These are phyloP conservation scores for Aristolochia californica DNA, from an alignment of 164 flowering plant species.

Conservation along the genomic window DNA sequence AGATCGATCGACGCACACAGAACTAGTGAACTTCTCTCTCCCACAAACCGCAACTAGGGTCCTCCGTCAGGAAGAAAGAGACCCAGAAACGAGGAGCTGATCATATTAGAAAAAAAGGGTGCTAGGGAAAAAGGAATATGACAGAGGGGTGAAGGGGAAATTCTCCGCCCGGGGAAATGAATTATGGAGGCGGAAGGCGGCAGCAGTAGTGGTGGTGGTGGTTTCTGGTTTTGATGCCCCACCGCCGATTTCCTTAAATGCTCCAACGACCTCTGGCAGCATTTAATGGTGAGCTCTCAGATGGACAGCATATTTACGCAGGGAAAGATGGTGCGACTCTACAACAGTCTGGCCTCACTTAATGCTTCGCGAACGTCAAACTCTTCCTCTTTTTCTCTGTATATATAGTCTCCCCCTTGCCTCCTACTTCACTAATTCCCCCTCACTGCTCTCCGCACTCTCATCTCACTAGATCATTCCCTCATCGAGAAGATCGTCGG, in stretches of 20 bases:
- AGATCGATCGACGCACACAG: neutral
- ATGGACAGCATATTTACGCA: constrained; percentile 1
- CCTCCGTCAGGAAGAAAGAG: neutral
- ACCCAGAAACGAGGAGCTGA: neutral
- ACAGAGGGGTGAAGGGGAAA: neutral
- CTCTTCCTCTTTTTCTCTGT: constrained; percentile 7
- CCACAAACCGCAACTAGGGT: too few relatives aligned
- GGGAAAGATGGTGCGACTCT: constrained; percentile 9
- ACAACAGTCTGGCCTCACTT: constrained; percentile 19
- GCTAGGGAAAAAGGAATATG: neutral
- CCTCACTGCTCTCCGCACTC: neutral
- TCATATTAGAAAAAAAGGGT: neutral
- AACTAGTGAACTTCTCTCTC: neutral
- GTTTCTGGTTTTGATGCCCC: constrained; percentile 2
- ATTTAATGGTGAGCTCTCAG: constrained; percentile 18
- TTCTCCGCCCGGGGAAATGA: neutral
- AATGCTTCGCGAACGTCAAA: constrained; percentile 8
- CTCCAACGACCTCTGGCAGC: constrained; percentile 32
- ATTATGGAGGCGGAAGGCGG: neutral
- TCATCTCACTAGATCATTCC: neutral
- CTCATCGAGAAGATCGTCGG: too few relatives aligned
- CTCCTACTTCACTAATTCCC: neutral
- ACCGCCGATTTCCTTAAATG: constrained; percentile 19
- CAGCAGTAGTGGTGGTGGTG: neutral
- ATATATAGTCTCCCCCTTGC: constrained; percentile 1